A percentile compares a stretch with the other conserved stretches of the same genome.
phyloP scores from a whole-genome alignment of 2,329 filamentous ascomycete species.

The Phialocephala subalpina region DNA sequence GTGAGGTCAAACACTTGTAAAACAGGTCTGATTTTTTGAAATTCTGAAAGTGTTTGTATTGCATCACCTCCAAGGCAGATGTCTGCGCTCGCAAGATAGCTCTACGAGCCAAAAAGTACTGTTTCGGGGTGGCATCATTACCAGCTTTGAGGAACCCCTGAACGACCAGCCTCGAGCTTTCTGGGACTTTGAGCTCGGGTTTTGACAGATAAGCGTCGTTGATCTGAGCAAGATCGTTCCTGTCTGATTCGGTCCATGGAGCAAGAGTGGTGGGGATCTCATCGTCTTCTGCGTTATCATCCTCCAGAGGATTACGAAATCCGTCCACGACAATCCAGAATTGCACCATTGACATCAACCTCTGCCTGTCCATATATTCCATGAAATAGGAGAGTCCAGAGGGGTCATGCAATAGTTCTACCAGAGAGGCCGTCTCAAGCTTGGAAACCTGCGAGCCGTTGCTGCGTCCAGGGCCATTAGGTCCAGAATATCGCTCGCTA shows the following conservation, averaged over 20 bases:
- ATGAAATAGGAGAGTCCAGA: conserved; percentile 97
- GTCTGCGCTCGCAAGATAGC: conserved; percentile 86
- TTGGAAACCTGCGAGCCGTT: conserved; percentile 57
- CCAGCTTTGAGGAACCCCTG: conserved; percentile 82
- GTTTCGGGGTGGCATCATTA: conserved; percentile 75
- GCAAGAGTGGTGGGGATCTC: conserved; percentile 66
- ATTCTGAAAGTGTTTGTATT: conserved; percentile 77
- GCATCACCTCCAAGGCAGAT: conserved; percentile 83
- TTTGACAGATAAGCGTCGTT: conserved; percentile 88
- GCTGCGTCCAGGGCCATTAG: conserved; percentile 36
- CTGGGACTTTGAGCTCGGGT: conserved; percentile 80
- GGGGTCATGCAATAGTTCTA: conserved; percentile 88
- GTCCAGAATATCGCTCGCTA: conserved; percentile 45
- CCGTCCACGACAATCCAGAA: conserved; percentile 99
- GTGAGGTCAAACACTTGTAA: conserved; percentile 93
- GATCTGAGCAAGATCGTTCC: conserved; percentile 89
- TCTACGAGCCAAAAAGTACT: conserved; percentile 84
- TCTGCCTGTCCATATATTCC: conserved; percentile 97
- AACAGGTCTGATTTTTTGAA: conserved; percentile 96
- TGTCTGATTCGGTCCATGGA: conserved; percentile 84
- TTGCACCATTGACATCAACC: conserved; percentile 87
- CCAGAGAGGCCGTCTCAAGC: conserved; percentile 78
- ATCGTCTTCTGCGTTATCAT: conserved; percentile 74
- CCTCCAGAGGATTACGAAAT: conserved; percentile 91
- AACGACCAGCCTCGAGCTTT: conserved; percentile 73